Base-by-base conservation (phyloP, 1,284 basidiomycete genomes). In the Pseudozyma sp. region DNA sequence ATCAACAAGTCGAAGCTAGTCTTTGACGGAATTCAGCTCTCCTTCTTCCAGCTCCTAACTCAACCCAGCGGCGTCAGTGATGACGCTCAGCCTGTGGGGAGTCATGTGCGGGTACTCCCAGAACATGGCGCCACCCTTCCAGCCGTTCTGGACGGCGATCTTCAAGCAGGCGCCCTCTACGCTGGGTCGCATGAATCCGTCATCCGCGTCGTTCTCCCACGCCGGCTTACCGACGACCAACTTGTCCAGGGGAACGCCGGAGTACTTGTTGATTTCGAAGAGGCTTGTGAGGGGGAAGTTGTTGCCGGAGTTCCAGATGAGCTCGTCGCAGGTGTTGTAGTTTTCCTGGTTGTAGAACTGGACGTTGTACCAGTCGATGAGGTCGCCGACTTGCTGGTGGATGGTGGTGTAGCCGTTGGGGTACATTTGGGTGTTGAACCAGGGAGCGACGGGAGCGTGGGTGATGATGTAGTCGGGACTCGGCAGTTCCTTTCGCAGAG, bases 201-300 rank as follows among this genome's bases (percentile, higher is more conserved):
- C 90, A 71, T 58, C 86, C 3, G 89, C 89, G 76, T 90, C 89
- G 8, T 85, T 80, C 40, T 5, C 82, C 13, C 67, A 78, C 0
- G 86, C 90, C 0, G 90, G 90, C 84, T 91, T 91, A 5, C 90
- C 90, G 58, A 91, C 89, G 56, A 89, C 87, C 42, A 88, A 77
- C 82, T 88, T 87, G 79, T 86, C 80, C 42, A 89, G 79, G 3
- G 86, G 78, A 6, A 90, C 87, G 39, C 89, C 89, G 8, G 61
- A 53, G 48, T 85, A 87, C 5, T 86, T 86, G 10, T 87, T 86
- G 71, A 91, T 91, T 81, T 91, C 87, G 86, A 91, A 90, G n/a
- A 91, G 56, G 0, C 86, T 80, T 0, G 86, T 85, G 59, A 86
- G 48, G 7, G 89, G 89, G 86, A 87, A 90, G 17, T 85, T 85